Conservation (phyloP, 148 eudicot species). For the Silene conica region DNA sequence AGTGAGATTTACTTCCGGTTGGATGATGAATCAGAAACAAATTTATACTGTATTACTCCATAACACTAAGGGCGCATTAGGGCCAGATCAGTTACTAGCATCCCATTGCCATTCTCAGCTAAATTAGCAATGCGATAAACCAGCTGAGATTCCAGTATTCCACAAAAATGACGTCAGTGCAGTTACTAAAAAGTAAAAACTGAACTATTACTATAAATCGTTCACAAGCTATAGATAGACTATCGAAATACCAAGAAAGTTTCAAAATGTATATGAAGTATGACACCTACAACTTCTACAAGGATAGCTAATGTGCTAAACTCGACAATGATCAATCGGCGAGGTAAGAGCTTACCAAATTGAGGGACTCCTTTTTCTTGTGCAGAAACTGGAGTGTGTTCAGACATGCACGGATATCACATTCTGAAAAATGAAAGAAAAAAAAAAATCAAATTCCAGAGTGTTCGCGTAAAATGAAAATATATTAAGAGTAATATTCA, state of each 20-base stretch:
- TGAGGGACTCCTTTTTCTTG: slow-evolving; percentile 81
- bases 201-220: not conserved
- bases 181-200: not conserved
- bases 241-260: not conserved
- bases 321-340: not conserved
- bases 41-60: not conserved
- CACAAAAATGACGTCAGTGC: not conserved
- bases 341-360: slow-evolving; percentile 49
- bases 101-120: not conserved
- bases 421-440: slow-evolving; percentile 42
- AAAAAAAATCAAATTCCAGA: slow-evolving; percentile 15
- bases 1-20: not conserved
- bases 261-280: not conserved
- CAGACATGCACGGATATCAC: slow-evolving; percentile 92
- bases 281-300: not conserved
- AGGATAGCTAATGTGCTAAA: not conserved
- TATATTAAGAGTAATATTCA: not conserved
- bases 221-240: not conserved
- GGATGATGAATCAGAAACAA: not conserved
- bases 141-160: slow-evolving; percentile 13
- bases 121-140: not conserved
- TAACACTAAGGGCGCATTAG: not conserved
- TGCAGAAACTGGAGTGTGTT: slow-evolving; percentile 96
- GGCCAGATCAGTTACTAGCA: not conserved
- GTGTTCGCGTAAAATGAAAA: not conserved